phyloP scores from a whole-genome alignment of 352 stramenopile species.

The Phytopythium litorale region DNA sequence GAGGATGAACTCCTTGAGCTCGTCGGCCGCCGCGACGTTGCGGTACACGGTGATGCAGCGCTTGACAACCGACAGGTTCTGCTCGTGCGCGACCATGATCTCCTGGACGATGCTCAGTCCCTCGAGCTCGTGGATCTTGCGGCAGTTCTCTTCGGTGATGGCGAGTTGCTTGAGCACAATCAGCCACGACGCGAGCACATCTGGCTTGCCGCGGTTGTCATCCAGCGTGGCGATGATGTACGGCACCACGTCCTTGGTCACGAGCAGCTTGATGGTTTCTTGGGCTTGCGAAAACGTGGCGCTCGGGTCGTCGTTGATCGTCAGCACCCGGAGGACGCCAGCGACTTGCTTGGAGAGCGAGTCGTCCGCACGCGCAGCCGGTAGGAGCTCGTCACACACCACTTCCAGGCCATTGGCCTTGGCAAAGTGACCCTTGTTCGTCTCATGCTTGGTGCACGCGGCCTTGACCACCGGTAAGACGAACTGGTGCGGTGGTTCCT shows the following conservation, averaged over 20 bases:
- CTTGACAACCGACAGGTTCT: slow-evolving; percentile 44
- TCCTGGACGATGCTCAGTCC: slow-evolving; percentile 54
- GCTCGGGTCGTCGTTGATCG: slow-evolving; percentile 65
- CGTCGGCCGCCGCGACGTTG: slow-evolving; percentile 70
- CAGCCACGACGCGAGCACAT: slow-evolving; percentile 59
- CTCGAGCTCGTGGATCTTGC: slow-evolving; percentile 55
- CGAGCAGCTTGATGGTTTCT: slow-evolving; percentile 61
- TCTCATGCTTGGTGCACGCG: slow-evolving; percentile 56
- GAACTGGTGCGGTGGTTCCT: slow-evolving; percentile 11
- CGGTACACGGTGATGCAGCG: slow-evolving; percentile 66
- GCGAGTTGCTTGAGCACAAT: slow-evolving; percentile 73
- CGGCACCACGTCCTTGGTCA: slow-evolving; percentile 44
- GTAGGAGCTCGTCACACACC: slow-evolving; percentile 20
- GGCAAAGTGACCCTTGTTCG: slow-evolving; percentile 62
- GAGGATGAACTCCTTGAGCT: slow-evolving; percentile 63
- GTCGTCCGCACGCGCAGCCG: slow-evolving; percentile 1
- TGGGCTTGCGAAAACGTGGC: slow-evolving; percentile 67
- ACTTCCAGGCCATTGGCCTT: slow-evolving; percentile 42
- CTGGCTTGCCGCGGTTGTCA: slow-evolving; percentile 20
- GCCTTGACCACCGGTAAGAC: slow-evolving; percentile 37
- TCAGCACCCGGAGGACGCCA: slow-evolving; percentile 50
- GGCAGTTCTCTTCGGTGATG: slow-evolving; percentile 73
- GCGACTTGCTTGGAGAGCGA: slow-evolving; percentile 47
- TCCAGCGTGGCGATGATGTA: slow-evolving; percentile 43
- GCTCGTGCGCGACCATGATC: slow-evolving; percentile 49